Evolutionary conservation across 495 filamentous ascomycete genomes (phyloP).

Genomic region (Hypoxylon subgilvum): DNA sequence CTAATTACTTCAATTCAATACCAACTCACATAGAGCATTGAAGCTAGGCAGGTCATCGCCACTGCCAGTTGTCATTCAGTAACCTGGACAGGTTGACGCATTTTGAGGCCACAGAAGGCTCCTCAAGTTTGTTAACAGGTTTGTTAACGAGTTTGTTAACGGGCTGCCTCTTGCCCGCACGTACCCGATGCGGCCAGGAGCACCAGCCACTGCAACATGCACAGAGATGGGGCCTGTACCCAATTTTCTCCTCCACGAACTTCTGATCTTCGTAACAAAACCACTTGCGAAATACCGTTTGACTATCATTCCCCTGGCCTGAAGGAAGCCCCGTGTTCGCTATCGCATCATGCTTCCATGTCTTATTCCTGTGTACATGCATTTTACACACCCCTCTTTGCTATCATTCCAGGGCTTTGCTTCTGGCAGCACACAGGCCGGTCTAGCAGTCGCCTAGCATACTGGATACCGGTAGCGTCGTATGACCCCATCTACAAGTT

Average conservation of each 20-base stretch:
- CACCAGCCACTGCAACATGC: slow-evolving; percentile 26
- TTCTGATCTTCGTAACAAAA: slow-evolving; percentile 4
- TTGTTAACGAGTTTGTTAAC: background rate
- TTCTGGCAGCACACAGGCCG: slow-evolving; percentile 2
- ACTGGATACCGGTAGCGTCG: slow-evolving; percentile 29
- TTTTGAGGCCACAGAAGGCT: background rate
- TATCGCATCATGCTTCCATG: slow-evolving; percentile 20
- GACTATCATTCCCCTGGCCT: background rate
- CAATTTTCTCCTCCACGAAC: slow-evolving; percentile 1
- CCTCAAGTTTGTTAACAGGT: background rate
- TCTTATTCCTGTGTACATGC: slow-evolving; percentile 14
- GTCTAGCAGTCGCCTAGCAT: slow-evolving; percentile 17
- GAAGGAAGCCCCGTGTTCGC: background rate
- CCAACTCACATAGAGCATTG: background rate
- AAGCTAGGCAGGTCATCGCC: slow-evolving; percentile 15
- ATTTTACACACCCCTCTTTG: background rate
- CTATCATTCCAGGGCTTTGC: background rate
- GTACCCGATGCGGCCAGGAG: slow-evolving; percentile 23
- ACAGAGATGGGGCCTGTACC: background rate
- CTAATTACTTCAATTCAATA: too few species aligned
- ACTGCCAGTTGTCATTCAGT: slow-evolving; percentile 36
- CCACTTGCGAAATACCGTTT: slow-evolving; percentile 9
- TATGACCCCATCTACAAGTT: slow-evolving; percentile 33
- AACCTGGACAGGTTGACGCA: background rate
- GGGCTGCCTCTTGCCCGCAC: slow-evolving; percentile 35